Base-by-base conservation (phyloP, 305 asterid species). In the Fraxinus dipetala region DNA sequence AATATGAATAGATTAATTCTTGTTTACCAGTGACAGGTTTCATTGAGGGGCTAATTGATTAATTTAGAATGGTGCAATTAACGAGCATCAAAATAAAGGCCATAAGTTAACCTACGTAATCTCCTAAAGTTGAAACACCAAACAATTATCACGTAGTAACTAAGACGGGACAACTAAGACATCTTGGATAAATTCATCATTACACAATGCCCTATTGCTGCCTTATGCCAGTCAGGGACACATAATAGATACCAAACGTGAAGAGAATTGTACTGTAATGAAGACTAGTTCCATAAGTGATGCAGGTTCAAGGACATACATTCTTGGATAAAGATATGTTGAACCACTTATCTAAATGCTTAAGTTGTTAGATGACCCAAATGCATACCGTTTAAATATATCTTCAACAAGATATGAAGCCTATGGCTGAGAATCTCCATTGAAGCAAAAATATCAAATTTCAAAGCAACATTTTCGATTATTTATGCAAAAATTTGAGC, bases 1-100 rank as follows among this genome's bases (percentile, higher is more conserved):
- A 80, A 24, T 43, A 81, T n/a, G 54, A 78, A 69, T 6, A 38
- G 26, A 61, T 84, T 76, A 78, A 24, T 70, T 78, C 56, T 75
- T 22, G 30, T 81, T 26, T 14, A 63, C 73, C 6, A 1, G 3
- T 13, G 16, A 10, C 54, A 18, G 31, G 78, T 73, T 63, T 43
- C 28, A 56, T 16, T 54, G 63, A 54, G 61, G 61, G 2, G 24
- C 22, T n/a, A 54, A 14, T 1, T n/a, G 3, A 16, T 54, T 54
- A 16, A 54, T 54, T 54, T 54, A 54, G 63, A 54, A 54, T 18
- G 3, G 9, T 54, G 63, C 8, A 16, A 54, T 54, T 54, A 54
- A 54, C 63, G 2, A 54, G 63, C 56, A 45, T 14, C 18, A 45
- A 14, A 45, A 45, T 11, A 45, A 45, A 45, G 56, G 56, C 5